phyloP scores from a whole-genome alignment of 306 rosid species.

The Adenanthera pavonina region DNA sequence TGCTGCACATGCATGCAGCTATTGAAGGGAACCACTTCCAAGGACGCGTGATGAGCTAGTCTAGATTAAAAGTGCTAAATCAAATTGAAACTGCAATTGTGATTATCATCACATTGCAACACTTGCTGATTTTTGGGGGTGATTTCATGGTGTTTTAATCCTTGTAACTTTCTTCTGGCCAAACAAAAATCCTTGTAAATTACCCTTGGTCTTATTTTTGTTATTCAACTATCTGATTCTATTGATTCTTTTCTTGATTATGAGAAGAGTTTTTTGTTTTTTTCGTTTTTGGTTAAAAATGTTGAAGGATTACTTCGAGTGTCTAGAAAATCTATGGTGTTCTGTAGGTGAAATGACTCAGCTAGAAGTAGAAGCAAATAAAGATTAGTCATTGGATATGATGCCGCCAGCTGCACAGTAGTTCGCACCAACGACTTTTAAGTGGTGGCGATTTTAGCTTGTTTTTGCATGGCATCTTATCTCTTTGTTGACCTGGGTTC shows the following conservation, averaged over 20 bases:
- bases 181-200: background rate
- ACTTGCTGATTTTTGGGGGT: slow-evolving; percentile 12
- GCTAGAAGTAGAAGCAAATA: slow-evolving; percentile 3
- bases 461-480: background rate
- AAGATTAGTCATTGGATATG: background rate
- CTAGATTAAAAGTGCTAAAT: slow-evolving; percentile 24
- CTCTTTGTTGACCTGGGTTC: background rate
- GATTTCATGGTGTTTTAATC: slow-evolving; percentile 31
- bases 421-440: background rate
- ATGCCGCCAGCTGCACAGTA: background rate
- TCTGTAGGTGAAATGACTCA: slow-evolving; percentile 1
- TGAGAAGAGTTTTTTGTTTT: slow-evolving; percentile 2
- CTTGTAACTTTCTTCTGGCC: slow-evolving; percentile 9
- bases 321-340: background rate
- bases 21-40: slow-evolving; percentile 28
- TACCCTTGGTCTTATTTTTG: background rate
- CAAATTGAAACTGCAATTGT: slow-evolving; percentile 23
- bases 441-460: slow-evolving; percentile 20
- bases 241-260: slow-evolving; percentile 29
- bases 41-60: slow-evolving; percentile 3
- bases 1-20: slow-evolving; percentile 2
- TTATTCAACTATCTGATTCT: slow-evolving; percentile 8
- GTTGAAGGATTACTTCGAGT: slow-evolving; percentile 22
- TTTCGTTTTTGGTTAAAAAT: background rate
- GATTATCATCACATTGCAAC: slow-evolving; percentile 29